Base-by-base conservation (phyloP, 2,329 filamentous ascomycete species). In the Emergomyces africanus region DNA sequence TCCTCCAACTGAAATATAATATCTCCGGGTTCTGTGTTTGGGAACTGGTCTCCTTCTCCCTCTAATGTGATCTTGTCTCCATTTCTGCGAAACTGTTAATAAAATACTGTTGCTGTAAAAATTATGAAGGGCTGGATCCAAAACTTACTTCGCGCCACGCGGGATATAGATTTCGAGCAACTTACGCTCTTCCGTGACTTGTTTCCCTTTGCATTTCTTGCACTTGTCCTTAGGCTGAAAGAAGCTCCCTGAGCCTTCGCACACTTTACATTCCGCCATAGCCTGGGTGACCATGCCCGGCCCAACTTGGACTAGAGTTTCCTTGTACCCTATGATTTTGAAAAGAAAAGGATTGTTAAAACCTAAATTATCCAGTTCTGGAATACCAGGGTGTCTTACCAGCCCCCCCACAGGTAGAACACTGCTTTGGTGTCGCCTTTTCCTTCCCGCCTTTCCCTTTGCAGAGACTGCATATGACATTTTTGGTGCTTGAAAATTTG, bases 221-320 rank as follows among this genome's bases (percentile, higher is more conserved):
- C 94, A 99, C 71, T 90, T 89, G 70, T 99, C 94, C 79, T 97
- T 97, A 70, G 96, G 90, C 74, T 92, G 92, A 77, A 85, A 95
- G 69, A 91, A 85, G 69, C 86, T 85, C 5, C 94, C 94, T n/a
- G 85, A 82, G 39, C 91, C 92, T 61, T 85, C 81, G 75, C 94
- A 99, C 68, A 87, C 85, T 67, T 87, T 85, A 74, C 94, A 99
- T 41, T 85, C 74, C 42, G 91, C 84, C 6, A 86, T 84, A 68
- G 90, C 86, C 68, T 90, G 87, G 35, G 89, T 89, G 63, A 95
- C 85, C 71, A 96, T 79, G 61, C 91, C 90, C 23, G 91, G 90
- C 0, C 91, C 92, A 63, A 97, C 83, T 69, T 90, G 88, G 61
- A 88, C 85, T 70, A 94, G 82, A 25, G 86, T 85, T 70, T 91